Evolutionary conservation across 2,329 filamentous ascomycete genomes (phyloP).

Genomic region (Colletotrichum sp.): DNA sequence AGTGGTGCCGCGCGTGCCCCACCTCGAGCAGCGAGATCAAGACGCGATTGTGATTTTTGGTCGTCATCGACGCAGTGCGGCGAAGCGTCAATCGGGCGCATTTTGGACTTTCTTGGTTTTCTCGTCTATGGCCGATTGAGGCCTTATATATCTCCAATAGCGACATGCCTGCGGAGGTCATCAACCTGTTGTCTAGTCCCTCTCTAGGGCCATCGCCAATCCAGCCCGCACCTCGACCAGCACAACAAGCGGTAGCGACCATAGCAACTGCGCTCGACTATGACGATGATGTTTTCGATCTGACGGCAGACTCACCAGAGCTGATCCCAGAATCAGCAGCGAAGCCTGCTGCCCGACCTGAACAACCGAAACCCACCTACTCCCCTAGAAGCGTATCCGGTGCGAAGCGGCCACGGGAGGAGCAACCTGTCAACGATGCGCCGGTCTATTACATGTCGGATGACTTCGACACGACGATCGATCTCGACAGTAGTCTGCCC

Average conservation of each 20-base stretch:
- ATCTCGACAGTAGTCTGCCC: slow-evolving; percentile 29
- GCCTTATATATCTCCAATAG: neutral
- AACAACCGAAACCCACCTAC: neutral
- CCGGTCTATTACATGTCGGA: slow-evolving; percentile 39
- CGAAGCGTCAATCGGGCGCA: neutral
- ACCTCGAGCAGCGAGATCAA: neutral
- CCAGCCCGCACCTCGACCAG: neutral
- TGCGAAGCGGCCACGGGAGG: slow-evolving; percentile 2
- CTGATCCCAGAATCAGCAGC: neutral
- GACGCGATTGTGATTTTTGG: neutral
- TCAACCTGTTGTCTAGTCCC: slow-evolving; percentile 38
- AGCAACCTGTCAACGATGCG: neutral
- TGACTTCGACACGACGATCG: slow-evolving; percentile 46
- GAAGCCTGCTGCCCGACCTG: neutral
- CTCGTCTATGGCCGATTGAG: neutral
- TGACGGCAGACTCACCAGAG: slow-evolving; percentile 15
- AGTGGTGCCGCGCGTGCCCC: neutral
- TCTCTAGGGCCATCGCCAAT: neutral
- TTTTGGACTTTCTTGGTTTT: neutral
- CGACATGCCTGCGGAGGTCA: slow-evolving; percentile 38
- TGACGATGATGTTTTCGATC: slow-evolving; percentile 20
- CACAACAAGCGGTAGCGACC: neutral
- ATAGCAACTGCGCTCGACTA: neutral
- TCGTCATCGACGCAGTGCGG: neutral
- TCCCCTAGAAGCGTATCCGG: neutral